Evolutionary conservation across 306 rosid species (phyloP).

Genomic region (Heteromeles arbutifolia): DNA sequence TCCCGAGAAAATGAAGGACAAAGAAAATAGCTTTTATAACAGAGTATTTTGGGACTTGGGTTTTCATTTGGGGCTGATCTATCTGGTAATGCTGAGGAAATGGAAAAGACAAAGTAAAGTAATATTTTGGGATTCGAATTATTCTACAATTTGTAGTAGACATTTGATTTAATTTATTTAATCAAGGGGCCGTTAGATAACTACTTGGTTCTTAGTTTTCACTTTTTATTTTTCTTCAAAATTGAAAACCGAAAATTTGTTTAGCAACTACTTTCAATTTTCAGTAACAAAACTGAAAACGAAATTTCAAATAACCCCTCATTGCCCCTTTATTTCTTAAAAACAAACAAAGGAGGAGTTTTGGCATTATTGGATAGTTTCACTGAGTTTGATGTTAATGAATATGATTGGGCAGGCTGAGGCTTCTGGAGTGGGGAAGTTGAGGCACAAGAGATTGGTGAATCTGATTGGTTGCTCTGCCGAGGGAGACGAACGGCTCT

Average conservation of each 20-base stretch:
- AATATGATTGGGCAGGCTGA: constrained; percentile 45
- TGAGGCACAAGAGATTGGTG: constrained; percentile 71
- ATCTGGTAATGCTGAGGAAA: not conserved
- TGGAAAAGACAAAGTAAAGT: not conserved
- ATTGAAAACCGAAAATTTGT: not conserved
- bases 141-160: not conserved
- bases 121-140: not conserved
- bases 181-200: too few relatives aligned
- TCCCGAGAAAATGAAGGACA: constrained; percentile 8
- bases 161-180: not conserved
- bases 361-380: not conserved
- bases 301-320: too few relatives aligned
- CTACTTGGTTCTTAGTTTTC: too few relatives aligned
- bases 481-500: constrained; percentile 33
- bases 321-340: too few relatives aligned
- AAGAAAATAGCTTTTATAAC: not conserved
- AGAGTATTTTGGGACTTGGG: not conserved
- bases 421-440: constrained; percentile 75
- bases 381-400: constrained; percentile 11
- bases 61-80: not conserved
- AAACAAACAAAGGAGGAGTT: not conserved
- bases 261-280: not conserved
- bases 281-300: too few relatives aligned
- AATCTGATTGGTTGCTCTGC: constrained; percentile 52
- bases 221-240: too few relatives aligned